Conservation (phyloP, 441 rosid genomes). For the Brassica balearica region DNA sequence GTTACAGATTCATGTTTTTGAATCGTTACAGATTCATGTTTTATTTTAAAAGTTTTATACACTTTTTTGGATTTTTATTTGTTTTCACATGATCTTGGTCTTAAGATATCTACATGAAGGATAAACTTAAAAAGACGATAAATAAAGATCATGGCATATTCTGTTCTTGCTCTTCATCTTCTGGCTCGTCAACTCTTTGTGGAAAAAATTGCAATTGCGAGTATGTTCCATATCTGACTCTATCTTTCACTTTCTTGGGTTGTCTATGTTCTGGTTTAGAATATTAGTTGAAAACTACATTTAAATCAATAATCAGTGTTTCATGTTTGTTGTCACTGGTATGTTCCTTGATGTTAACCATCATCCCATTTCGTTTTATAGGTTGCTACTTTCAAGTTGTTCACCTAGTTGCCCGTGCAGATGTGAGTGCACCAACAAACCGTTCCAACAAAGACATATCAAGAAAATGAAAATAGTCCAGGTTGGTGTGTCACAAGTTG, state of each 20-base stretch:
- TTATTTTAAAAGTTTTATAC: background rate
- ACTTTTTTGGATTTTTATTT: constrained; percentile 16
- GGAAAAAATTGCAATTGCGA: constrained; percentile 89
- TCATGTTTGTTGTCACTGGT: background rate
- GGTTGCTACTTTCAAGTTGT: constrained; percentile 90
- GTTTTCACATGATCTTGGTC: constrained; percentile 43
- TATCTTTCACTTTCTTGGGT: background rate
- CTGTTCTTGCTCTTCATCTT: constrained; percentile 67
- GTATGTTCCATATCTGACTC: constrained; percentile 46
- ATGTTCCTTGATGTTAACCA: constrained; percentile 5
- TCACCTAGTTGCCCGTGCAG: constrained; percentile 88
- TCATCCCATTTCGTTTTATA: constrained; percentile 35
- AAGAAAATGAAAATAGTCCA: constrained; percentile 88
- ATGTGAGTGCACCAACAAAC: constrained; percentile 75
- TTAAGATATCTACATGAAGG: constrained; percentile 76
- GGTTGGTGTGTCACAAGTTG: constrained; percentile 47
- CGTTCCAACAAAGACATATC: constrained; percentile 81
- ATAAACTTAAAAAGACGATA: constrained; percentile 72
- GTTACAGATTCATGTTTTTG: constrained; percentile 6
- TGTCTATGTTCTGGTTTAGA: background rate
- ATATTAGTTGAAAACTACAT: background rate
- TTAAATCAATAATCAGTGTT: background rate
- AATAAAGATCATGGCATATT: constrained; percentile 96
- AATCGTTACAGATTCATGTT: background rate
- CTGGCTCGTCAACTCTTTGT: constrained; percentile 72